A percentile compares a stretch with the other conserved stretches of the same genome.
Evolutionary conservation across 1,139 yeast species (phyloP).

Genomic region (Saccharomyces hybrid): DNA sequence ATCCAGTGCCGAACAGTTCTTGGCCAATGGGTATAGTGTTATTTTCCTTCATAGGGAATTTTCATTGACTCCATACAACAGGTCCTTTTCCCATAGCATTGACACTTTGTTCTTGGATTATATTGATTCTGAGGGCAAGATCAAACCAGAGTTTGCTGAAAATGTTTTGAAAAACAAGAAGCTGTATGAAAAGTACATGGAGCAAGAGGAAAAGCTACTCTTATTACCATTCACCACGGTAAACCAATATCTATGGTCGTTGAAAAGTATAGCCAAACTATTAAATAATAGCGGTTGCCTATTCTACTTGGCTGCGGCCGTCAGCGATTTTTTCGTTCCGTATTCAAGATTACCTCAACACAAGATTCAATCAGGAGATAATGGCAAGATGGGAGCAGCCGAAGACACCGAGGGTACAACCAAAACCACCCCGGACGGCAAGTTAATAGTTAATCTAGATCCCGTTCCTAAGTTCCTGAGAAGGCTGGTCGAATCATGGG

Average conservation of each 20-base stretch:
- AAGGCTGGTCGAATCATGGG: slow-evolving; percentile 88
- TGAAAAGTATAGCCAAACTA: slow-evolving; percentile 57
- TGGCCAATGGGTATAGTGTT: slow-evolving; percentile 83
- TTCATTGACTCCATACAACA: slow-evolving; percentile 81
- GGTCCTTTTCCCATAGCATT: slow-evolving; percentile 81
- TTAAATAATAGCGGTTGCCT: slow-evolving; percentile 55
- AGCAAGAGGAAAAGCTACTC: slow-evolving; percentile 37
- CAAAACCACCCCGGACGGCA: slow-evolving; percentile 41
- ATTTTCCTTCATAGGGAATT: slow-evolving; percentile 88
- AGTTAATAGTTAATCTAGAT: slow-evolving; percentile 74
- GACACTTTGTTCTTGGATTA: slow-evolving; percentile 74
- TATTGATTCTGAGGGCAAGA: slow-evolving; percentile 49
- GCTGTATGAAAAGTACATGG: slow-evolving; percentile 53
- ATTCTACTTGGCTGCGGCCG: slow-evolving; percentile 94
- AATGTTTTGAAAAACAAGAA: slow-evolving; percentile 59
- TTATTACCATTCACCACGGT: slow-evolving; percentile 89
- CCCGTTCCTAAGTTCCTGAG: slow-evolving; percentile 96
- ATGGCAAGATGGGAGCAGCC: slow-evolving; percentile 14
- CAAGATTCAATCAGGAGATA: slow-evolving; percentile 79
- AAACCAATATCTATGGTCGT: slow-evolving; percentile 85
- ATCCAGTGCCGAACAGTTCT: slow-evolving; percentile 84
- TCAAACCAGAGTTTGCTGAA: slow-evolving; percentile 52
- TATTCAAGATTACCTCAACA: slow-evolving; percentile 80
- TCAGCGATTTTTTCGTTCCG: slow-evolving; percentile 91
- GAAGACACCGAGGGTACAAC: slow-evolving; percentile 11